phyloP scores from a whole-genome alignment of 2,329 filamentous ascomycete species.

The Teratosphaeria destructans region DNA sequence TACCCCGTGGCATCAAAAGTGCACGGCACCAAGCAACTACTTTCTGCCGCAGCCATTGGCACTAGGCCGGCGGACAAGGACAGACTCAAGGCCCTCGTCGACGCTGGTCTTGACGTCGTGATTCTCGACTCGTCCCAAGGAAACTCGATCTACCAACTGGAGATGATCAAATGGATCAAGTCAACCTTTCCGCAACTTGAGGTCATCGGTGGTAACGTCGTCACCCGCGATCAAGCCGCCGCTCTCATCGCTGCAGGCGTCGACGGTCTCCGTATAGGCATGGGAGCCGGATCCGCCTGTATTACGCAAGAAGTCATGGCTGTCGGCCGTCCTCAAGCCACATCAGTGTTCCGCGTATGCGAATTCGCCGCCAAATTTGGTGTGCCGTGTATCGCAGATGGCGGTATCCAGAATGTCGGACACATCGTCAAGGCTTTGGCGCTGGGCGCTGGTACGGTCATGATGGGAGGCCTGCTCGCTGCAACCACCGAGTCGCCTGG shows the following conservation, averaged over 20 bases:
- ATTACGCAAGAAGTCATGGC: slow-evolving; percentile 99
- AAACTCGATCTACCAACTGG: slow-evolving; percentile 96
- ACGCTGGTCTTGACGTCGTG: slow-evolving; percentile 90
- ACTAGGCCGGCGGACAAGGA: slow-evolving; percentile 88
- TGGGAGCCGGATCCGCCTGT: slow-evolving; percentile 96
- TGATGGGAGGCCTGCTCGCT: slow-evolving; percentile 98
- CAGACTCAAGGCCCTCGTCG: slow-evolving; percentile 76
- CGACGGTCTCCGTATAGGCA: slow-evolving; percentile 94
- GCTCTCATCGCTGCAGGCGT: slow-evolving; percentile 84
- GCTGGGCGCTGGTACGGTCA: slow-evolving; percentile 86
- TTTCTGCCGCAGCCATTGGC: slow-evolving; percentile 89
- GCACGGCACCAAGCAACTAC: slow-evolving; percentile 91
- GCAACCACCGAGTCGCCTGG: slow-evolving; percentile 96
- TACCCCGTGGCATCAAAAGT: slow-evolving; percentile 95
- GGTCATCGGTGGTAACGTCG: slow-evolving; percentile 96
- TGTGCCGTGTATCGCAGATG: slow-evolving; percentile 95
- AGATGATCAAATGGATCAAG: slow-evolving; percentile 97
- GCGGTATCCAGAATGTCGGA: slow-evolving; percentile 94
- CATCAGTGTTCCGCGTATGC: slow-evolving; percentile 81
- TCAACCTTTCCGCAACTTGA: slow-evolving; percentile 73
- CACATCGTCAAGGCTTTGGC: slow-evolving; percentile 98
- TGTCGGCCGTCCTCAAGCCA: slow-evolving; percentile 89
- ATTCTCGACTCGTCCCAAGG: slow-evolving; percentile 94
- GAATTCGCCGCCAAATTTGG: slow-evolving; percentile 86
- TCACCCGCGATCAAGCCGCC: slow-evolving; percentile 93